Conservation (phyloP, 2,329 filamentous ascomycete genomes). For the Cercospora sp. region DNA sequence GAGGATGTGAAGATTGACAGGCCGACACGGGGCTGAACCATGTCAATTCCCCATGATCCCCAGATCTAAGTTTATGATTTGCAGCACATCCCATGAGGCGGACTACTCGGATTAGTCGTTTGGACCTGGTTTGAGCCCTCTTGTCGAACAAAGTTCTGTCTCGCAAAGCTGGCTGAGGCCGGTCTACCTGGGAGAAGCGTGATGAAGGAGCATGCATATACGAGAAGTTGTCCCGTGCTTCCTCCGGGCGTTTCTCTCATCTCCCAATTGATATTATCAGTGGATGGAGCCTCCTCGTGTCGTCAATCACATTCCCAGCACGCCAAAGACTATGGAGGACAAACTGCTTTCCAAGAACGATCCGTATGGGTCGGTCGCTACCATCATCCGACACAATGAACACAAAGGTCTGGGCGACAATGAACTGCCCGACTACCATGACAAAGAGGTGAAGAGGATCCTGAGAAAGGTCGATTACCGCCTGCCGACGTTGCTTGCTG, state of each 20-base stretch:
- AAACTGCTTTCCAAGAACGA: constrained; percentile 11
- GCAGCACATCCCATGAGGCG: constrained; percentile 10
- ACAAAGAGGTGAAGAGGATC: constrained; percentile 47
- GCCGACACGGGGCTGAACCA: neutral
- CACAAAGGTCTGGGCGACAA: constrained; percentile 22
- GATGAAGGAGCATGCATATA: constrained; percentile 7
- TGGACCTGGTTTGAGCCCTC: neutral
- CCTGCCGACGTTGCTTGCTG: constrained; percentile 32
- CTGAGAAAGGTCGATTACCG: constrained; percentile 48
- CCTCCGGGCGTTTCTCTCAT: neutral
- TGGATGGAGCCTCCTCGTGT: constrained; percentile 1
- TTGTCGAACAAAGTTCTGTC: neutral
- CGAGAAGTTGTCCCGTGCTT: constrained; percentile 4
- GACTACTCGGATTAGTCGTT: neutral
- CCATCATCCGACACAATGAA: constrained; percentile 17
- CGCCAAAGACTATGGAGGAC: constrained; percentile 14
- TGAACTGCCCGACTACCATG: constrained; percentile 23
- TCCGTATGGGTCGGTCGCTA: neutral
- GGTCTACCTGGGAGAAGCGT: neutral
- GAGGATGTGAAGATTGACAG: neutral
- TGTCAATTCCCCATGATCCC: neutral
- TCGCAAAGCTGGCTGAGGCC: constrained; percentile 5
- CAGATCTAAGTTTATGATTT: neutral
- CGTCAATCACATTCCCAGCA: constrained; percentile 9
- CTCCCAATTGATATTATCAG: neutral